Conservation (phyloP, 306 rosid species). For the Quercus mongolica region DNA sequence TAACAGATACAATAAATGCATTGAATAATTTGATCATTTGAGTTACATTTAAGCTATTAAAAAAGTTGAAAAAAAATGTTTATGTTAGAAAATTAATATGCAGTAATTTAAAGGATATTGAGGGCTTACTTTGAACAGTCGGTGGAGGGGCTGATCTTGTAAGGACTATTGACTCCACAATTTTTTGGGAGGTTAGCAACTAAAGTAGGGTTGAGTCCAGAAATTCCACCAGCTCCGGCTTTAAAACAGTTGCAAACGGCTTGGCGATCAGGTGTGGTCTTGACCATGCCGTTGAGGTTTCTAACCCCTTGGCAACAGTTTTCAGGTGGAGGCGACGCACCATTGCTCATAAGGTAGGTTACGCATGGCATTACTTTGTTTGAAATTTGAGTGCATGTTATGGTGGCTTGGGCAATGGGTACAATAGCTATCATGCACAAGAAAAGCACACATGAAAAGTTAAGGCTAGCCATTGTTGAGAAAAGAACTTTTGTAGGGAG, state of each 20-base stretch:
- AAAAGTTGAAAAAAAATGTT: too few species aligned
- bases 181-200: conserved; percentile 31
- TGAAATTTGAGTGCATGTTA: conserved; percentile 33
- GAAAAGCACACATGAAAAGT: conserved; percentile 23
- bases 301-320: conserved; percentile 24
- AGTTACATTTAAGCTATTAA: too few species aligned
- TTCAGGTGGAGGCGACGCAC: neutral
- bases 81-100: too few species aligned
- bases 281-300: neutral
- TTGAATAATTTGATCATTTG: too few species aligned
- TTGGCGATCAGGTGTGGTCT: conserved; percentile 33
- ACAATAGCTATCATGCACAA: conserved; percentile 34
- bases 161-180: conserved; percentile 56
- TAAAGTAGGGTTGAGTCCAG: neutral
- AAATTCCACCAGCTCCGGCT: neutral
- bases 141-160: conserved; percentile 57
- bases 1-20: too few species aligned
- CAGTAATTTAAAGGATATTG: too few species aligned
- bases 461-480: conserved; percentile 26
- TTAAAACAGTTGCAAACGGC: conserved; percentile 45
- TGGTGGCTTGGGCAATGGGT: conserved; percentile 35
- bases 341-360: fast-evolving
- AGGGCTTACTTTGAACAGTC: conserved; percentile 30
- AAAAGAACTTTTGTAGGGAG: too few species aligned
- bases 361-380: conserved; percentile 12